Evolutionary conservation across 2,329 filamentous ascomycete species (phyloP).

Genomic region (Epichloe glyceriae): DNA sequence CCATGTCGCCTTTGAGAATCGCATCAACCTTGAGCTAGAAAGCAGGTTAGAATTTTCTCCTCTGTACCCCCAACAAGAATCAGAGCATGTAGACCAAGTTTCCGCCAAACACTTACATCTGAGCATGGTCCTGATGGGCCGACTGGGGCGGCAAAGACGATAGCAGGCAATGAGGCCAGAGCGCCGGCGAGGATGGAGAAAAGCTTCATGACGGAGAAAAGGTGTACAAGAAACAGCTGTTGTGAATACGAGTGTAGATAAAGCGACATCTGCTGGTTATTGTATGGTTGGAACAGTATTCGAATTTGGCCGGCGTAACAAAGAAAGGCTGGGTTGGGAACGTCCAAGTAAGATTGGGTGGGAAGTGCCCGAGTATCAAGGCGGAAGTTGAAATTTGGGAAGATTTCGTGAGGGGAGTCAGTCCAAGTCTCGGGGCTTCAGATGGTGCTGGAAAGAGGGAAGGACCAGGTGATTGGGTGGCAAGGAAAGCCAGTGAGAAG

Average conservation of each 20-base stretch:
- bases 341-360: neutral
- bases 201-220: conserved; percentile 4
- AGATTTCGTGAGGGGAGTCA: neutral
- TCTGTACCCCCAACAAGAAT: neutral
- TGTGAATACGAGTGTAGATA: neutral
- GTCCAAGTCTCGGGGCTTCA: neutral
- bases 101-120: conserved; percentile 13
- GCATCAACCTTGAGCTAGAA: conserved; percentile 22
- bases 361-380: neutral
- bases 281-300: neutral
- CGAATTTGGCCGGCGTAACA: no score
- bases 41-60: neutral
- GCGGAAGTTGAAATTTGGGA: neutral
- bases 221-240: neutral
- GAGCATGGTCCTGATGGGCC: conserved; percentile 23
- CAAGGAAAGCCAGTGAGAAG: neutral
- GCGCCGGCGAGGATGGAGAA: neutral
- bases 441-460: no score
- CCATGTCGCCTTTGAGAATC: conserved; percentile 34
- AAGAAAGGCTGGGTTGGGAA: no score
- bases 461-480: no score
- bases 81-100: neutral
- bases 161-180: conserved; percentile 8
- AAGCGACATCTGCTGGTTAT: neutral
- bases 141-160: conserved; percentile 14